Conservation (phyloP, 257 asterid genomes). For the Nicotiana paniculata region DNA sequence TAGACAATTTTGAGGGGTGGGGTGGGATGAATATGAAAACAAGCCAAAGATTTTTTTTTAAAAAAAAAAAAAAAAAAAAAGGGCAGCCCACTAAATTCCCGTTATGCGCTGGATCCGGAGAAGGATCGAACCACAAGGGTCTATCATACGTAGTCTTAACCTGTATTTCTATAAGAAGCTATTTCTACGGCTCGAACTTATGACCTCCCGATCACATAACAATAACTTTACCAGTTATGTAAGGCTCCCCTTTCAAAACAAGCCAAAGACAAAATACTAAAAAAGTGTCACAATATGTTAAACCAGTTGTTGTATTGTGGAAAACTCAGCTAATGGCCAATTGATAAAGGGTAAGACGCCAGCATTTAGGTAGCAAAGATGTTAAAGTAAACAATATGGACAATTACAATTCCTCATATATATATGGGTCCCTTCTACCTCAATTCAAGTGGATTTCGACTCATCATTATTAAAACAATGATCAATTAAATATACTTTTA, state of each 20-base stretch:
- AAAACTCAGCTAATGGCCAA: slow-evolving; percentile 12
- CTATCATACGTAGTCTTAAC: too few species aligned
- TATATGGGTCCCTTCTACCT: slow-evolving; percentile 48
- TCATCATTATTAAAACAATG: slow-evolving; percentile 41
- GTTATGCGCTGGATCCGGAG: too few species aligned
- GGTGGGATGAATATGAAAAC: background rate
- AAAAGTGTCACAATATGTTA: background rate
- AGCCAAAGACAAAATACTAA: background rate
- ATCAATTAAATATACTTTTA: slow-evolving; percentile 18
- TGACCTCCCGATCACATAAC: too few species aligned
- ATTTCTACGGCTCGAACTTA: too few species aligned
- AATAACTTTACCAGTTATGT: too few species aligned
- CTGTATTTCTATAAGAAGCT: too few species aligned
- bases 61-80: background rate
- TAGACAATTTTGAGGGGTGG: background rate
- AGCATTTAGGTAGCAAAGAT: slow-evolving; percentile 27
- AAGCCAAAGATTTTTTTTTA: background rate
- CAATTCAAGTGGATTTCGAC: slow-evolving; percentile 44
- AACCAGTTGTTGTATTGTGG: background rate
- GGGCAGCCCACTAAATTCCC: too few species aligned
- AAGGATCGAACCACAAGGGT: too few species aligned
- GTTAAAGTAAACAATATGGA: slow-evolving; percentile 26
- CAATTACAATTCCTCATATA: slow-evolving; percentile 19
- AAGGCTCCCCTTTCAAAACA: background rate
- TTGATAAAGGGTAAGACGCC: slow-evolving; percentile 18